These are phyloP conservation scores for Penicillium thymicola DNA, from an alignment of 2,329 filamentous ascomycete genomes.

Conservation along the genomic window DNA sequence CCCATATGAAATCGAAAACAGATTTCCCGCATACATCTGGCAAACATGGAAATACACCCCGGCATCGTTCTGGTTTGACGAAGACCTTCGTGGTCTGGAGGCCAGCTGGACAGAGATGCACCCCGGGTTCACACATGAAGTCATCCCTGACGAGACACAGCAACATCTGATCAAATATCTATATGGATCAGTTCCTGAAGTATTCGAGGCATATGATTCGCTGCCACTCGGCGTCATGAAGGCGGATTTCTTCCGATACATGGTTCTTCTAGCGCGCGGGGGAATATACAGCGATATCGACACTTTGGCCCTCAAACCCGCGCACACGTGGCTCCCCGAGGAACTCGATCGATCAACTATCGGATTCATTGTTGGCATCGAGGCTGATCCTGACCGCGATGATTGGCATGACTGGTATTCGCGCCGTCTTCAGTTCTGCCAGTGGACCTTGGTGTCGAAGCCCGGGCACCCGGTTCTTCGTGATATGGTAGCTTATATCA, in stretches of 20 bases:
- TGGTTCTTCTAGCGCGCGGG: constrained; percentile 71
- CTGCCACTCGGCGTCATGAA: constrained; percentile 72
- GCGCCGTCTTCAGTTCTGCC: constrained; percentile 93
- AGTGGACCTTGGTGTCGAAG: constrained; percentile 98
- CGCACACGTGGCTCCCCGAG: constrained; percentile 80
- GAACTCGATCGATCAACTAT: constrained; percentile 72
- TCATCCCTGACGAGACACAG: constrained; percentile 88
- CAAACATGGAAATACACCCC: constrained; percentile 96
- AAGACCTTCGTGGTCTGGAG: constrained; percentile 75
- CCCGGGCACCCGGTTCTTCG: constrained; percentile 88
- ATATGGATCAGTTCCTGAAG: constrained; percentile 77
- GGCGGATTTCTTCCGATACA: constrained; percentile 74
- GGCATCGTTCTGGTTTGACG: constrained; percentile 68
- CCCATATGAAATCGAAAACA: constrained; percentile 81
- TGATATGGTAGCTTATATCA: constrained; percentile 83
- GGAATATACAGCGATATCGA: constrained; percentile 92
- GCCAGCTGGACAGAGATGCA: constrained; percentile 85
- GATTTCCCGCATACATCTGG: constrained; percentile 98
- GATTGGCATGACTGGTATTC: constrained; percentile 98
- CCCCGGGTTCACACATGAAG: constrained; percentile 90
- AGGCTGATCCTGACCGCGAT: constrained; percentile 87
- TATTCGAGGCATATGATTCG: constrained; percentile 71
- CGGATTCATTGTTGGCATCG: constrained; percentile 88
- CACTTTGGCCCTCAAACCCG: constrained; percentile 77
- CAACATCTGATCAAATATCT: constrained; percentile 77